Evolutionary conservation across 2,329 filamentous ascomycete genomes (phyloP).

Genomic region (Fusarium xyrophilum): DNA sequence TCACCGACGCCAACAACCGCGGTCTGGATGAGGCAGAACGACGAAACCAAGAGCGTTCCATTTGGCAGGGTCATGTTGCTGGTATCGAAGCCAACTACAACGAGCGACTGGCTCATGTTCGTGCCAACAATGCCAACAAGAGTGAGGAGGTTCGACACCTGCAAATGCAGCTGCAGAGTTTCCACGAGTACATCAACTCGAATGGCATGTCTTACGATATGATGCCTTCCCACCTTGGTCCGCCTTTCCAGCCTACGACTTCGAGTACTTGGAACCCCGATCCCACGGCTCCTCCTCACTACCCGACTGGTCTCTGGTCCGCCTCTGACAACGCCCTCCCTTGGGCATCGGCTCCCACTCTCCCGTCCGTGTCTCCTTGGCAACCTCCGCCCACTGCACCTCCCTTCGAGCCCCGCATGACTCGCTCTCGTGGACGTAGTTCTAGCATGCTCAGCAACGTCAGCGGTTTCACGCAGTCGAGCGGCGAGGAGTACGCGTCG

Average conservation of each 20-base stretch:
- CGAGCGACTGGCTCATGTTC: constrained; percentile 52
- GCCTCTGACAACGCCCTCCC: constrained; percentile 46
- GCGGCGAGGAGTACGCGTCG: constrained; percentile 55
- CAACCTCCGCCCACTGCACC: constrained; percentile 50
- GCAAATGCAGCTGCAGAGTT: constrained; percentile 45
- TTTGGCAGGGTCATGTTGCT: constrained; percentile 55
- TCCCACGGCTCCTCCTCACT: constrained; percentile 46
- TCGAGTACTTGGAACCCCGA: constrained; percentile 47
- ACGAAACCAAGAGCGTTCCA: constrained; percentile 58
- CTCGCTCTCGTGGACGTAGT: constrained; percentile 62
- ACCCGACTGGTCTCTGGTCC: constrained; percentile 48
- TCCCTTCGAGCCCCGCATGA: constrained; percentile 46
- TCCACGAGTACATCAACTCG: constrained; percentile 45
- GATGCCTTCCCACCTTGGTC: constrained; percentile 36
- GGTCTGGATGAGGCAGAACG: constrained; percentile 70
- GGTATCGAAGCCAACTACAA: constrained; percentile 56
- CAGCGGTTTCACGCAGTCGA: constrained; percentile 71
- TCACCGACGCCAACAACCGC: constrained; percentile 71
- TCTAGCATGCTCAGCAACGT: constrained; percentile 72
- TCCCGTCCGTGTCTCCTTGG: constrained; percentile 46
- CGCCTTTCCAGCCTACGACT: constrained; percentile 36
- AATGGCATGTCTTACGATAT: constrained; percentile 46
- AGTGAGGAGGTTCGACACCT: constrained; percentile 44
- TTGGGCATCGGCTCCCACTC: constrained; percentile 42
- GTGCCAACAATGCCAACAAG: constrained; percentile 41